Evolutionary conservation across 2,329 filamentous ascomycete genomes (phyloP), one percentile per base, ranked within the genome.

Genomic region (Malbranchea zuffiana): DNA sequence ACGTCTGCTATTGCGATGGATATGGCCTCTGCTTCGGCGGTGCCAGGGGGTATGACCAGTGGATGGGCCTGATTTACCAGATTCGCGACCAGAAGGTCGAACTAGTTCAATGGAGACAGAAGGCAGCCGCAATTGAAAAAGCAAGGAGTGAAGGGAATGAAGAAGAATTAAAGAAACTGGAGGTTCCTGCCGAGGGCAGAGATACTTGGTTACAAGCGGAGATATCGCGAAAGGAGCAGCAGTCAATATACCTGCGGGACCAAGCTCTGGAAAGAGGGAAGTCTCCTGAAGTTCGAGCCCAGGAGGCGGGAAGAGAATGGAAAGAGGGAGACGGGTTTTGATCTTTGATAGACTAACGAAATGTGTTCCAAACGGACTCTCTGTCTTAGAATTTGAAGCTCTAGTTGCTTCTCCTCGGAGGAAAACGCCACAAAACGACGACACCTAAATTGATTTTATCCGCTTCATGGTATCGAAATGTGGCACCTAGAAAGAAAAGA

Each of bases 21-120:
- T 80, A 70, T 33, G 75, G 76, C 1, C 56, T 73, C 6, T 80
- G 76, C 48, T 78, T n/a, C n/a, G n/a, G n/a, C n/a, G n/a, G n/a
- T n/a, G n/a, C n/a, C n/a, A n/a, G n/a, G n/a, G n/a, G n/a, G n/a
- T n/a, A n/a, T n/a, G n/a, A n/a, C n/a, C n/a, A n/a, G n/a, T n/a
- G n/a, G n/a, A n/a, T n/a, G n/a, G 61, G 66, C 25, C 43, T 69
- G n/a, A 59, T 62, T 30, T 61, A 57, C 18, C 50, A 63, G 34
- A 56, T 64, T 37, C 45, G 58, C 2, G 57, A 66, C 49, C 32
- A 53, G 43, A 24, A 64, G 29, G 54, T 55, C 3, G 51, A 57
- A 24, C 44, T 59, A 33, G 56, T 58, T 12, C 50, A 56, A 13
- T 57, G 66, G 64, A 50, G 53, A 29, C 55, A 63, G 41, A 55